Evolutionary conservation across 169 alveolate species (phyloP).

Genomic region (Plasmodium knowlesi): DNA sequence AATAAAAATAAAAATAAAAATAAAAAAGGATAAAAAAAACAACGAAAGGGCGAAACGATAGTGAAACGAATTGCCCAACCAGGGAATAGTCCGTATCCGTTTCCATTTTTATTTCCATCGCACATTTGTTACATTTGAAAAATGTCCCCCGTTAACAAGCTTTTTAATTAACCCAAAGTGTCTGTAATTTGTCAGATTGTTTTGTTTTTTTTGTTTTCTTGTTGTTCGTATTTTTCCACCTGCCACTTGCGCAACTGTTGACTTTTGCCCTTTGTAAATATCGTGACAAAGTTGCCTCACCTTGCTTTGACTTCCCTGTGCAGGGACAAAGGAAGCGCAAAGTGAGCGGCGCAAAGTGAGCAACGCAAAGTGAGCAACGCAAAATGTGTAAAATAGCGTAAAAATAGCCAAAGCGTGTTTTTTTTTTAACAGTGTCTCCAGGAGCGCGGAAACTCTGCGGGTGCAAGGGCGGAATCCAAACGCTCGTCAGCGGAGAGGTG

Average conservation of each 20-base stretch:
- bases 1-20: background rate
- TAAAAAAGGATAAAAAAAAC: background rate
- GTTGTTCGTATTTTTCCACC: background rate
- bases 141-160: background rate
- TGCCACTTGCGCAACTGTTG: background rate
- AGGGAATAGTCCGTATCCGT: background rate
- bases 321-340: background rate
- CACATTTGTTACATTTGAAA: constrained; percentile 9
- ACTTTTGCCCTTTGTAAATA: background rate
- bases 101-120: background rate
- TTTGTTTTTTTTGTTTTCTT: background rate
- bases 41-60: background rate
- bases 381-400: background rate
- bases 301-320: background rate
- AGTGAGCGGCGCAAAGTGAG: too few species aligned
- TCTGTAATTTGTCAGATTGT: background rate
- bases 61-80: background rate
- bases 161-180: constrained; percentile 5
- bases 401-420: background rate
- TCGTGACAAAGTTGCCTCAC: background rate
- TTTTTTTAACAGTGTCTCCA: background rate
- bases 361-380: background rate
- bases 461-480: background rate
- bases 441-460: background rate
- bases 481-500: background rate